Percentiles rank a stretch among this genome's conserved stretches.
Evolutionary conservation across 306 rosid species (phyloP).

Genomic region (Glycyrrhiza uralensis): DNA sequence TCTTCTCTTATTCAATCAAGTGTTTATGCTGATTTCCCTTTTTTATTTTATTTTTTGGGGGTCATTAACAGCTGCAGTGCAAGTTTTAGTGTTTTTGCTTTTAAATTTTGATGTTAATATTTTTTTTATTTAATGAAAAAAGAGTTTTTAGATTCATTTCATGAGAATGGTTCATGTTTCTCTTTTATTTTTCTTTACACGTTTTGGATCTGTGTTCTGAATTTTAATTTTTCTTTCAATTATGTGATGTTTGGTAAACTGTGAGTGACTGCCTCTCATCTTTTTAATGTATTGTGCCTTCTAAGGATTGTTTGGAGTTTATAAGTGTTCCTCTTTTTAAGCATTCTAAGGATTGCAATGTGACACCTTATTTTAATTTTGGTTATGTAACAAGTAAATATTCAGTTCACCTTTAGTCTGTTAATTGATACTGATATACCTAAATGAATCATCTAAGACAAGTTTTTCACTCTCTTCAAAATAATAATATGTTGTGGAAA

Average conservation of each 20-base stretch:
- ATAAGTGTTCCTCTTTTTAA: neutral
- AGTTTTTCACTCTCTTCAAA: neutral
- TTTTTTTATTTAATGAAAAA: neutral
- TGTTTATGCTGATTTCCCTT: neutral
- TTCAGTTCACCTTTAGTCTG: too few species aligned
- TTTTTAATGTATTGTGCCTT: neutral
- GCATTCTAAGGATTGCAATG: too few species aligned
- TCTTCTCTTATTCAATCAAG: slow-evolving; percentile 10
- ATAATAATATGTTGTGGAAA: neutral
- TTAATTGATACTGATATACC: too few species aligned
- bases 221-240: neutral
- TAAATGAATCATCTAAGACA: neutral
- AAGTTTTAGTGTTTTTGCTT: neutral
- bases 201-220: slow-evolving; percentile 14
- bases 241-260: neutral
- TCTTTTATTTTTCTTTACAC: neutral
- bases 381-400: neutral
- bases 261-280: neutral
- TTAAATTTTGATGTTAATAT: neutral
- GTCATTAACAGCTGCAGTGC: neutral
- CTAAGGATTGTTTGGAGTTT: too few species aligned
- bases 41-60: neutral
- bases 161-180: neutral
- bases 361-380: neutral
- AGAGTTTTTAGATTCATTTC: neutral